These are phyloP conservation scores for Mycosphaerella sp. DNA, from an alignment of 2,329 filamentous ascomycete genomes.

Conservation along the genomic window DNA sequence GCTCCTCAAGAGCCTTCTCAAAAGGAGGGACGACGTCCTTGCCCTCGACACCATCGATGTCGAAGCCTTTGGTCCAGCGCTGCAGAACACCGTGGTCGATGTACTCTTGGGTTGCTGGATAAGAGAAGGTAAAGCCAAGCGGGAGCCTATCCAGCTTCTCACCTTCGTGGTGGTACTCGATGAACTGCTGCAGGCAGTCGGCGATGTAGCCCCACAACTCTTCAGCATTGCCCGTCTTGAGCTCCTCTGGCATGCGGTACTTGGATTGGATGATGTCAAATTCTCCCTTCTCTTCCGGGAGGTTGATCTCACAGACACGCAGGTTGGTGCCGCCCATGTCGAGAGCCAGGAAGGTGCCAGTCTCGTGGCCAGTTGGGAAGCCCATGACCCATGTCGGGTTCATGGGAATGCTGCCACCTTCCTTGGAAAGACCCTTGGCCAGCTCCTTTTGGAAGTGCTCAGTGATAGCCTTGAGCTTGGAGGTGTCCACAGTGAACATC, in stretches of 20 bases:
- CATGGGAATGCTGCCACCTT: slow-evolving; percentile 95
- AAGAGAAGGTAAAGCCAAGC: slow-evolving; percentile 93
- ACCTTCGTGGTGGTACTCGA: slow-evolving; percentile 72
- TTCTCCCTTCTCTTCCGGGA: slow-evolving; percentile 80
- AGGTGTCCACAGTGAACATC: slow-evolving; percentile 67
- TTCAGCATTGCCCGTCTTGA: slow-evolving; percentile 76
- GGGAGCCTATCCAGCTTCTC: slow-evolving; percentile 61
- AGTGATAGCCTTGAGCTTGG: slow-evolving; percentile 83
- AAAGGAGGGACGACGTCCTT: slow-evolving; percentile 85
- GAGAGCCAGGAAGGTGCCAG: slow-evolving; percentile 78
- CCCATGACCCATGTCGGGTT: slow-evolving; percentile 95
- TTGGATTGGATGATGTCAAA: slow-evolving; percentile 96
- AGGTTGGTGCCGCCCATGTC: slow-evolving; percentile 97
- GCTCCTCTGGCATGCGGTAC: slow-evolving; percentile 87
- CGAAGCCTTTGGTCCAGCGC: slow-evolving; percentile 96
- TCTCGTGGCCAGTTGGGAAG: slow-evolving; percentile 79
- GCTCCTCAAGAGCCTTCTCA: slow-evolving; percentile 65
- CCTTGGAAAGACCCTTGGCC: slow-evolving; percentile 76
- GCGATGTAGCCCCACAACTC: slow-evolving; percentile 94
- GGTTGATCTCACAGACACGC: slow-evolving; percentile 84
- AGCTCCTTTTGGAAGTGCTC: slow-evolving; percentile 85
- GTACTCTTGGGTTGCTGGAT: slow-evolving; percentile 86
- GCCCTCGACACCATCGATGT: slow-evolving; percentile 86
- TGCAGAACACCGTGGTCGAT: slow-evolving; percentile 90
- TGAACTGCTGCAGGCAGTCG: slow-evolving; percentile 84